Percentiles rank a stretch among this genome's conserved stretches.
phyloP scores from a whole-genome alignment of 2,329 filamentous ascomycete genomes.

The Ceratocystis cubensis region DNA sequence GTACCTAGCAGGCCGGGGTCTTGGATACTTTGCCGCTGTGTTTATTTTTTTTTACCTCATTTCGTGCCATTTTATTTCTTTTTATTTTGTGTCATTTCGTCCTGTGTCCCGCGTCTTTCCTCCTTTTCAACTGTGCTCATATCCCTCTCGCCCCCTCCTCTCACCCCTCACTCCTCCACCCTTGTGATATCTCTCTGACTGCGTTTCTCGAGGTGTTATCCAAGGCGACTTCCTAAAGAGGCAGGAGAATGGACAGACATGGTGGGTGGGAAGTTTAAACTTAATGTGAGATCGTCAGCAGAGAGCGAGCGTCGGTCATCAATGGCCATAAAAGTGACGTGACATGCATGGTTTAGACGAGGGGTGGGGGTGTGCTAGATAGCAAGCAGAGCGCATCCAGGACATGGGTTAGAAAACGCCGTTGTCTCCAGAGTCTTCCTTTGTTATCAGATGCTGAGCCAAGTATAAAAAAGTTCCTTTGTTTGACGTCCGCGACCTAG shows the following conservation, averaged over 20 bases:
- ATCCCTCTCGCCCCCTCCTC: not conserved
- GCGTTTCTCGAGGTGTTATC: not conserved
- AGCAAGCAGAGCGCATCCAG: not conserved
- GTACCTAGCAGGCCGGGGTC: not conserved
- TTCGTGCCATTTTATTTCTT: no score
- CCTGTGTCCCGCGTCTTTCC: not conserved
- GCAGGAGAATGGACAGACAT: constrained; percentile 15
- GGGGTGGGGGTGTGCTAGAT: not conserved
- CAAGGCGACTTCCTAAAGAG: constrained; percentile 15
- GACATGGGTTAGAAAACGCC: not conserved
- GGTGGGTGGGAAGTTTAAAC: not conserved
- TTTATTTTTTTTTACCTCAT: no score
- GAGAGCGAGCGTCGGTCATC: not conserved
- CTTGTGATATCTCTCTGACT: not conserved
- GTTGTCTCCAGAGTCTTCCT: not conserved
- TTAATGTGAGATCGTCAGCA: not conserved
- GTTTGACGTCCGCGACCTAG: not conserved
- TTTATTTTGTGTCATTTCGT: no score
- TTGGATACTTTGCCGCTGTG: not conserved
- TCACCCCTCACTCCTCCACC: not conserved
- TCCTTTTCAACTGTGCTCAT: not conserved
- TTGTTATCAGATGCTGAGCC: not conserved
- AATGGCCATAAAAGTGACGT: not conserved
- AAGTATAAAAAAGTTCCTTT: not conserved
- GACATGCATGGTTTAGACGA: not conserved